Percentiles rank a stretch among this genome's conserved stretches.
phyloP scores from a whole-genome alignment of 2,329 filamentous ascomycete species.

The Fusarium sp. region DNA sequence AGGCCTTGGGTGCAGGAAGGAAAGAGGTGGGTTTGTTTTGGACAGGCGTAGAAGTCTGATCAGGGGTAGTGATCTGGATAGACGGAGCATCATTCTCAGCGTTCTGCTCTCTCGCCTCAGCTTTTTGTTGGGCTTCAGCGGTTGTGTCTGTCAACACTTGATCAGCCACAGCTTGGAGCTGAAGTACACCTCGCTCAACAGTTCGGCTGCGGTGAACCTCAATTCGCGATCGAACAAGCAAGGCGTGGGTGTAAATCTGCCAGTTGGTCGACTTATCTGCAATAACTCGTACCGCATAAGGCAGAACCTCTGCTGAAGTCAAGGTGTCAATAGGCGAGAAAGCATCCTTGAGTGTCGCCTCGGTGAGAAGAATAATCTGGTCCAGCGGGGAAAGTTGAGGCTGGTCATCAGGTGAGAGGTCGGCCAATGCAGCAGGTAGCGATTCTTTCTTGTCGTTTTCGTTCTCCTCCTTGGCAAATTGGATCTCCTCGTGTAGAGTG shows the following conservation, averaged over 20 bases:
- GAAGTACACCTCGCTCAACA: conserved; percentile 87
- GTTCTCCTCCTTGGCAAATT: conserved; percentile 73
- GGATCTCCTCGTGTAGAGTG: conserved; percentile 88
- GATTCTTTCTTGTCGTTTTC: conserved; percentile 54
- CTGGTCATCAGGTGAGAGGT: conserved; percentile 81
- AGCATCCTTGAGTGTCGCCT: conserved; percentile 89
- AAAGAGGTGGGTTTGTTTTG: conserved; percentile 76
- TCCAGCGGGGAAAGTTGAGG: conserved; percentile 86
- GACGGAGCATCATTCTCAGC: conserved; percentile 56
- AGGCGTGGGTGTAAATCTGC: conserved; percentile 96
- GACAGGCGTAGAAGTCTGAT: conserved; percentile 46
- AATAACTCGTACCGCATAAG: conserved; percentile 89
- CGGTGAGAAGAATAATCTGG: conserved; percentile 90
- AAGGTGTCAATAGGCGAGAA: conserved; percentile 85
- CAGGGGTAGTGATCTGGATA: conserved; percentile 61
- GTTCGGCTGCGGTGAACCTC: conserved; percentile 90
- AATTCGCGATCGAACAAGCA: conserved; percentile 89
- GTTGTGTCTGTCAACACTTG: conserved; percentile 90
- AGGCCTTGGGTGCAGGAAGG: conserved; percentile 79
- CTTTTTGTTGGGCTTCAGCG: conserved; percentile 51
- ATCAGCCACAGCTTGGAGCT: conserved; percentile 94
- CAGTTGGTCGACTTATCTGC: conserved; percentile 93
- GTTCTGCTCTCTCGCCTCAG: conserved; percentile 41
- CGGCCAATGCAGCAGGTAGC: conserved; percentile 72
- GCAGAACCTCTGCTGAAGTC: conserved; percentile 92